Conservation (phyloP, 352 stramenopile species). For the Phytophthora aleatoria region DNA sequence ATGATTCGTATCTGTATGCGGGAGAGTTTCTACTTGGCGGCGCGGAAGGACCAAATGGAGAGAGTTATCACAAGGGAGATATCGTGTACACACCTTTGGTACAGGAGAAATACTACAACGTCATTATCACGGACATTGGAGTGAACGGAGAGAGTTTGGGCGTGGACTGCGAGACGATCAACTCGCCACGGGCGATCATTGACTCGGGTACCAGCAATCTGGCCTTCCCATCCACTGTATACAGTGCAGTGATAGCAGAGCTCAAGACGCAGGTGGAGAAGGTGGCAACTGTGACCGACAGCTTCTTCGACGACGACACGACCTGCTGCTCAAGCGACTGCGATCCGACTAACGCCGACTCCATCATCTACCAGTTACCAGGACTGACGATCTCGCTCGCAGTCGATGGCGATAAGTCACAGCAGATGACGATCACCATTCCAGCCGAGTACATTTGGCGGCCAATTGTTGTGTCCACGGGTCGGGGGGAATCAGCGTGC, state of each 20-base stretch:
- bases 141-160: constrained; percentile 51
- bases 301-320: constrained; percentile 73
- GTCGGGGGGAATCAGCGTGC: constrained; percentile 46
- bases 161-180: constrained; percentile 67
- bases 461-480: constrained; percentile 61
- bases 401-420: constrained; percentile 40
- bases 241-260: constrained; percentile 56
- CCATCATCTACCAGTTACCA: constrained; percentile 66
- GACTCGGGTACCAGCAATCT: constrained; percentile 85
- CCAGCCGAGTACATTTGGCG: constrained; percentile 86
- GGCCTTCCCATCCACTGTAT: constrained; percentile 72
- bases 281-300: constrained; percentile 47
- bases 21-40: constrained; percentile 71
- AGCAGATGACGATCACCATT: constrained; percentile 80
- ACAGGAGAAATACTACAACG: constrained; percentile 80
- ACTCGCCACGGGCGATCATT: constrained; percentile 73
- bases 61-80: constrained; percentile 62
- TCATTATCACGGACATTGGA: constrained; percentile 73
- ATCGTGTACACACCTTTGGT: constrained; percentile 79
- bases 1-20: constrained; percentile 53
- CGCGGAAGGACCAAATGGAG: constrained; percentile 44
- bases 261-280: constrained; percentile 61
- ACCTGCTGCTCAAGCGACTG: constrained; percentile 74
- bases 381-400: constrained; percentile 68
- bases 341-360: constrained; percentile 65